phyloP scores from a whole-genome alignment of 306 rosid species.

The Castanea crenata region DNA sequence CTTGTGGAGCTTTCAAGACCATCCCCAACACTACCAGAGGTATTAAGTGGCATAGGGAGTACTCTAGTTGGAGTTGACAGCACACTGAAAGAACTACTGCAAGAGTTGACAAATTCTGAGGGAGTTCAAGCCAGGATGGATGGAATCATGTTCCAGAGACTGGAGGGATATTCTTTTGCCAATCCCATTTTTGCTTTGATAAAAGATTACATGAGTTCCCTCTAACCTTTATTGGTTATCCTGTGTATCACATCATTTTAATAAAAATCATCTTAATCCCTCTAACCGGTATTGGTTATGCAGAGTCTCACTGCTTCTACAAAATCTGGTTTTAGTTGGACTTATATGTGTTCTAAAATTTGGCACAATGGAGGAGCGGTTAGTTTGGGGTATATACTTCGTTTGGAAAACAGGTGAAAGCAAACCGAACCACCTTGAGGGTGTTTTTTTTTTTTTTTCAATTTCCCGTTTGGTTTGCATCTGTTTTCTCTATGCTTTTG shows the following conservation, averaged over 20 bases:
- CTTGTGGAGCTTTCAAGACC: slow-evolving; percentile 84
- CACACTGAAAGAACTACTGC: slow-evolving; percentile 54
- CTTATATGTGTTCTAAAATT: no score
- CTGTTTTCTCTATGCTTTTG: no score
- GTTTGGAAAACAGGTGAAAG: no score
- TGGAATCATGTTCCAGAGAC: slow-evolving; percentile 74
- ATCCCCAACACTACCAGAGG: slow-evolving; percentile 65
- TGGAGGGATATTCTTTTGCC: slow-evolving; percentile 63
- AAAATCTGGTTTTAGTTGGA: no score
- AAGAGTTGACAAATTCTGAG: slow-evolving; percentile 52
- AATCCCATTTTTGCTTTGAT: slow-evolving; percentile 62
- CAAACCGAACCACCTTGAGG: no score
- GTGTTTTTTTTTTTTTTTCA: no score
- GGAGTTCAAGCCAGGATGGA: slow-evolving; percentile 95
- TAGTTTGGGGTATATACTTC: no score
- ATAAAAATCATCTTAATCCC: no score
- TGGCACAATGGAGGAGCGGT: no score
- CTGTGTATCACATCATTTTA: background rate
- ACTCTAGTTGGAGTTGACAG: slow-evolving; percentile 62
- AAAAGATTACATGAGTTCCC: slow-evolving; percentile 67
- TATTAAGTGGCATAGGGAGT: slow-evolving; percentile 66
- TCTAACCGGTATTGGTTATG: no score
- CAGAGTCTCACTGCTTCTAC: no score
- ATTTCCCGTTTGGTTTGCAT: no score
- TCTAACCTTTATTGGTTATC: slow-evolving; percentile 21